A percentile compares a stretch with the other conserved stretches of the same genome.
Evolutionary conservation across 495 filamentous ascomycete genomes (phyloP).

Genomic region (Aspergillus biplanus): DNA sequence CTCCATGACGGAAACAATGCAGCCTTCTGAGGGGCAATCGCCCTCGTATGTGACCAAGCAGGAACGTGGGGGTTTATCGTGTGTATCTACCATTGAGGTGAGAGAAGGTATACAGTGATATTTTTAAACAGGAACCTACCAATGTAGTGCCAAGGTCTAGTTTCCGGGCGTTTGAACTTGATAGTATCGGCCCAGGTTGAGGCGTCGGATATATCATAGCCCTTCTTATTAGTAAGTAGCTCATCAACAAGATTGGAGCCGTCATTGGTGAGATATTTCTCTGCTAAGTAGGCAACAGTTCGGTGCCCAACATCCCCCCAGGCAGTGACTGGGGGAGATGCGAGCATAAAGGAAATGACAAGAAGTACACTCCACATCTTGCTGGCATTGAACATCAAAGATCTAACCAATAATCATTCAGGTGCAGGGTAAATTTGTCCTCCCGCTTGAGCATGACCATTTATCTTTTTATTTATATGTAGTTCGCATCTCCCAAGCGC

Average conservation of each 20-base stretch:
- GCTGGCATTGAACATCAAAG: too few relatives aligned
- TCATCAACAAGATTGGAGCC: neutral
- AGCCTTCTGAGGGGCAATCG: neutral
- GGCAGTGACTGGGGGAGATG: conserved; percentile 3
- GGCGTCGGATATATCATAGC: conserved; percentile 4
- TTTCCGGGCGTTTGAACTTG: neutral
- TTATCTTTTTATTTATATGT: too few relatives aligned
- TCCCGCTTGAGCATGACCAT: too few relatives aligned
- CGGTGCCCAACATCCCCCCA: conserved; percentile 11
- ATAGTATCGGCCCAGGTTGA: neutral
- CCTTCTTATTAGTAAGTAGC: neutral
- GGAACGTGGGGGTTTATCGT: neutral
- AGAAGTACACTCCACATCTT: neutral
- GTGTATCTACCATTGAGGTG: neutral
- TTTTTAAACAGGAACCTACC: neutral
- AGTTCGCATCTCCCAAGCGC: too few relatives aligned
- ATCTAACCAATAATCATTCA: too few relatives aligned
- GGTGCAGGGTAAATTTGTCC: too few relatives aligned
- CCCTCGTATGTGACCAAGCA: neutral
- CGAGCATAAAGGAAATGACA: neutral
- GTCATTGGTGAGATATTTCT: neutral
- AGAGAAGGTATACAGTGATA: neutral
- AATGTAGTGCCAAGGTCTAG: conserved; percentile 4
- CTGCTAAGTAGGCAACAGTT: conserved; percentile 5
- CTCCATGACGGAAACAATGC: conserved; percentile 3